These are phyloP conservation scores for Entomortierella chlamydospora DNA, from an alignment of 192 early-diverging fungal genomes.

Conservation along the genomic window DNA sequence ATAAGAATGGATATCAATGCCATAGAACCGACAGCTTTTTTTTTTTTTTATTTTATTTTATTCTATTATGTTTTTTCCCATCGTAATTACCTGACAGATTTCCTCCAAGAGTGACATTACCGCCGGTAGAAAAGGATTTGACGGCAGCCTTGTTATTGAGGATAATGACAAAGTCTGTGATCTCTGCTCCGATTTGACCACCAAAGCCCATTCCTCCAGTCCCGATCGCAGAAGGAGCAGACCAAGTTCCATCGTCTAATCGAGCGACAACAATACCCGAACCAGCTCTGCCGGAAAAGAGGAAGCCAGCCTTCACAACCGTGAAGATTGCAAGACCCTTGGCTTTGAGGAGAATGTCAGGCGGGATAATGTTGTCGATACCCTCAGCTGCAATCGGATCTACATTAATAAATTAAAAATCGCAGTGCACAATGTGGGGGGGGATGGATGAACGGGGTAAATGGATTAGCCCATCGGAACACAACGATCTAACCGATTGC, in stretches of 20 bases:
- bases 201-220: slow-evolving; percentile 90
- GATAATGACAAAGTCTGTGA: slow-evolving; percentile 93
- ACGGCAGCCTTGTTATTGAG: slow-evolving; percentile 89
- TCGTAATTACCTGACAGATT: slow-evolving; percentile 63
- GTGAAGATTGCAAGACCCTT: slow-evolving; percentile 95
- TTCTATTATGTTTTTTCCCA: too few relatives aligned
- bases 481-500: too few relatives aligned
- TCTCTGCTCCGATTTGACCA: slow-evolving; percentile 87
- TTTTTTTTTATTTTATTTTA: not conserved
- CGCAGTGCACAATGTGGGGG: not conserved
- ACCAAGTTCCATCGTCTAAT: slow-evolving; percentile 78
- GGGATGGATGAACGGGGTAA: not conserved
- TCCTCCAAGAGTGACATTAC: slow-evolving; percentile 91
- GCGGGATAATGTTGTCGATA: slow-evolving; percentile 76
- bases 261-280: slow-evolving; percentile 90
- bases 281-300: slow-evolving; percentile 90
- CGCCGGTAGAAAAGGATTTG: slow-evolving; percentile 84
- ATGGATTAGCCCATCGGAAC: not conserved
- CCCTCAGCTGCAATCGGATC: slow-evolving; percentile 58
- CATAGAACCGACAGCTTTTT: not conserved
- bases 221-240: slow-evolving; percentile 88
- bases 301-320: slow-evolving; percentile 94
- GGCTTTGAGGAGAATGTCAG: slow-evolving; percentile 75
- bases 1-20: too few relatives aligned
- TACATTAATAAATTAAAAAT: slow-evolving; percentile 1